Percentiles rank a stretch among this genome's conserved stretches.
These are phyloP conservation scores for Blastocystis sp. DNA, from an alignment of 352 stramenopile genomes.

Conservation along the genomic window DNA sequence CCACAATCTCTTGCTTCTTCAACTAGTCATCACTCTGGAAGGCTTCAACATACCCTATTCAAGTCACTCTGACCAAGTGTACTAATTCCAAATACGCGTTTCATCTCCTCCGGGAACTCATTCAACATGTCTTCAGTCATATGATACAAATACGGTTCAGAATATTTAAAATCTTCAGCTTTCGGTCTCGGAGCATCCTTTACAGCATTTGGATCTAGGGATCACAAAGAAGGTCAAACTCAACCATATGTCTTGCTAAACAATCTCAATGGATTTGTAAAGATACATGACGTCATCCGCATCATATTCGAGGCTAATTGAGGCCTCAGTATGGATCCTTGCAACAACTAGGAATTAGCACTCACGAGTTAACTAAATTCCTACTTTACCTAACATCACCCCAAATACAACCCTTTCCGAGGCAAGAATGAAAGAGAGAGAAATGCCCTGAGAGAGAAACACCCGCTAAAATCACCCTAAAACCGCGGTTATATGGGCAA, in stretches of 20 bases:
- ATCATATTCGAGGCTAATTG: not conserved
- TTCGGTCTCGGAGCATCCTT: slow-evolving; percentile 52
- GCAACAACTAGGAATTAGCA: slow-evolving; percentile 53
- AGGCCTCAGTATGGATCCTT: slow-evolving; percentile 9
- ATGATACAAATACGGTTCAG: slow-evolving; percentile 42
- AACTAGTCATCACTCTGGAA: not conserved
- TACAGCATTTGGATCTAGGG: slow-evolving; percentile 58
- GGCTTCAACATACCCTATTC: not conserved
- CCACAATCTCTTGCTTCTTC: slow-evolving; percentile 65
- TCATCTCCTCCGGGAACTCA: slow-evolving; percentile 52
- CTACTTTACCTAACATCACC: slow-evolving; percentile 49
- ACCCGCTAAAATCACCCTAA: too few species aligned
- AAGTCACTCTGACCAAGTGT: slow-evolving; percentile 57
- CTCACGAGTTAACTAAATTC: too few species aligned
- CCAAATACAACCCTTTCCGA: not conserved
- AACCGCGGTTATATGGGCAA: not conserved
- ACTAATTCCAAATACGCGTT: slow-evolving; percentile 60
- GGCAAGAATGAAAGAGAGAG: not conserved
- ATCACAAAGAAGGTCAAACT: not conserved
- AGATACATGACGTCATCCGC: not conserved
- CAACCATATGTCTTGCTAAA: slow-evolving; percentile 67
- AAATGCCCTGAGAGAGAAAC: not conserved
- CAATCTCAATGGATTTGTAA: slow-evolving; percentile 2
- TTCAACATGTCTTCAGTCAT: slow-evolving; percentile 56
- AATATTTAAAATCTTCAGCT: slow-evolving; percentile 58